Percentiles rank a stretch among this genome's conserved stretches.
Evolutionary conservation across 1,284 basidiomycete genomes (phyloP).

Genomic region (Volvariella surrecta): DNA sequence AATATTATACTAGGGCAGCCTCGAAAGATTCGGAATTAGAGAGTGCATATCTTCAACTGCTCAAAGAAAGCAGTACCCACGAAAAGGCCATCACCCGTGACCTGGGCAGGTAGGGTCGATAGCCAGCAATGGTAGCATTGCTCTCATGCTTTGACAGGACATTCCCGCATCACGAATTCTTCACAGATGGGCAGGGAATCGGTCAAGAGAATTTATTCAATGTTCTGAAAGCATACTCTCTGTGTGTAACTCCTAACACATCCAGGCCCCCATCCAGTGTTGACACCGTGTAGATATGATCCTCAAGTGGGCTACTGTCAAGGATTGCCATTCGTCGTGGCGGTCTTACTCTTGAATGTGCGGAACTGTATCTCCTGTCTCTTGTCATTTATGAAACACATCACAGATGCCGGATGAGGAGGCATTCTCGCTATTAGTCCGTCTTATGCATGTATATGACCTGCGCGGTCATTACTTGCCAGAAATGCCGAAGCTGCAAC

Average conservation of each 20-base stretch:
- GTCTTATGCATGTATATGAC: constrained; percentile 97
- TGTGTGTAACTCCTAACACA: constrained; percentile 33
- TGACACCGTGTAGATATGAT: constrained; percentile 61
- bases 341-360: constrained; percentile 87
- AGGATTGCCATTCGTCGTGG: constrained; percentile 92
- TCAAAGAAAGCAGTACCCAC: constrained; percentile 81
- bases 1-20: constrained; percentile 51
- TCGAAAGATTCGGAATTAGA: constrained; percentile 90
- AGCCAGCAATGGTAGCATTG: neutral
- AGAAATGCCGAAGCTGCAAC: constrained; percentile 95
- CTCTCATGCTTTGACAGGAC: constrained; percentile 43
- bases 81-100: constrained; percentile 94
- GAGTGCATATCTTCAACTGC: constrained; percentile 71
- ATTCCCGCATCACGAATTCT: constrained; percentile 97
- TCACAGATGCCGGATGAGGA: constrained; percentile 96
- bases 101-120: constrained; percentile 57
- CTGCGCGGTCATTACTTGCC: constrained; percentile 93
- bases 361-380: constrained; percentile 17
- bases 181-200: constrained; percentile 84
- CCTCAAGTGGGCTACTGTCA: constrained; percentile 96
- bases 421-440: constrained; percentile 92
- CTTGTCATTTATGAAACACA: constrained; percentile 6
- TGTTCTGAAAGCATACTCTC: constrained; percentile 94
- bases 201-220: constrained; percentile 97
- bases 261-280: constrained; percentile 1